phyloP scores from a whole-genome alignment of 257 asterid species.

The Nicotiana undulata region DNA sequence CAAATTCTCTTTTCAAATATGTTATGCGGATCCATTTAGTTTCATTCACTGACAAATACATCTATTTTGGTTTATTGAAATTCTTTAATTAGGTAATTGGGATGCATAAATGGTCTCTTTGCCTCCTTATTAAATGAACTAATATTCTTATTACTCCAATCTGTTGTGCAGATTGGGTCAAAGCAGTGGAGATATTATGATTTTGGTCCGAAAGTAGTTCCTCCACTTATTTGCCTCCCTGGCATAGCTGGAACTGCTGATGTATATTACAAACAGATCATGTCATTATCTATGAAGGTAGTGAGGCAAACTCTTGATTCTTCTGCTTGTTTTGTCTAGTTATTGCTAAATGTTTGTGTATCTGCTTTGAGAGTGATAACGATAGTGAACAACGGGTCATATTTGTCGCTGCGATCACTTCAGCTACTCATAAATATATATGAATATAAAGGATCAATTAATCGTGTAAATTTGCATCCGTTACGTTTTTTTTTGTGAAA shows the following conservation, averaged over 20 bases:
- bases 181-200: slow-evolving; percentile 98
- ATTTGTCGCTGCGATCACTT: not conserved
- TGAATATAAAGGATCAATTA: not conserved
- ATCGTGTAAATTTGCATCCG: not conserved
- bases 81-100: not conserved
- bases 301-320: not conserved
- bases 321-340: not conserved
- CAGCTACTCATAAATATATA: not conserved
- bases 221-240: slow-evolving; percentile 95
- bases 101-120: not conserved
- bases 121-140: not conserved
- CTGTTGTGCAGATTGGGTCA: slow-evolving; percentile 59
- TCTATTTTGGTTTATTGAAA: not conserved
- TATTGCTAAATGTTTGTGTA: not conserved
- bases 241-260: slow-evolving; percentile 95
- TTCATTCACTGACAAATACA: not conserved
- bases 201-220: slow-evolving; percentile 90
- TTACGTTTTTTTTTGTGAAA: not conserved
- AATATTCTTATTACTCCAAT: not conserved
- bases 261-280: slow-evolving; percentile 91
- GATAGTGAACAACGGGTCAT: not conserved
- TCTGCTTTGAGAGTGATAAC: not conserved
- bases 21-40: not conserved
- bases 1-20: not conserved
- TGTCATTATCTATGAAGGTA: slow-evolving; percentile 97